Evolutionary conservation across 2,329 filamentous ascomycete species (phyloP).

Genomic region (Pezicula rhizophila): DNA sequence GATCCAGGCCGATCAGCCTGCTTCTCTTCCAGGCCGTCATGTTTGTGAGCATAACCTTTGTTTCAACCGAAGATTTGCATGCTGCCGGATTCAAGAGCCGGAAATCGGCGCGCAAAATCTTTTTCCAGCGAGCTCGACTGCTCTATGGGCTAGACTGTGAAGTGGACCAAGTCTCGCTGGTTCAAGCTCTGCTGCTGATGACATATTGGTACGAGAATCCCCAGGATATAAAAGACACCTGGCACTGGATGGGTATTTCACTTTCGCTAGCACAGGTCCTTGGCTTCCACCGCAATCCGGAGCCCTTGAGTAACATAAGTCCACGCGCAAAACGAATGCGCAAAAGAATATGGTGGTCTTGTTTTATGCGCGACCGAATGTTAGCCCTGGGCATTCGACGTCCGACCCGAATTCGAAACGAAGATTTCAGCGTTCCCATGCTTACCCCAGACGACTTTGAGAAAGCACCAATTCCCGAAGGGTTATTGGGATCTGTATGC

Average conservation of each 20-base stretch:
- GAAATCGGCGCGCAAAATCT: constrained; percentile 74
- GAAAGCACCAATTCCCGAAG: constrained; percentile 25
- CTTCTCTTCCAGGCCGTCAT: constrained; percentile 87
- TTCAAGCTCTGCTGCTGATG: constrained; percentile 81
- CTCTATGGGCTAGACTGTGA: constrained; percentile 93
- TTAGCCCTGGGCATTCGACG: constrained; percentile 88
- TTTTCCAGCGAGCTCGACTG: constrained; percentile 76
- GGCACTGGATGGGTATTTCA: constrained; percentile 95
- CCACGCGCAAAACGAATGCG: constrained; percentile 59
- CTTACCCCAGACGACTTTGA: constrained; percentile 77
- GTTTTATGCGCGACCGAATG: constrained; percentile 84
- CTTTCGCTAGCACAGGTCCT: constrained; percentile 87
- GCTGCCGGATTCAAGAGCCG: constrained; percentile 70
- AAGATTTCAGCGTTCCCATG: constrained; percentile 89
- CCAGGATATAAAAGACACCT: constrained; percentile 91
- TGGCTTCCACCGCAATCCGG: constrained; percentile 79
- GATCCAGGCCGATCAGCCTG: constrained; percentile 69
- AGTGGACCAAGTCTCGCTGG: constrained; percentile 74
- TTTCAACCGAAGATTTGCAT: constrained; percentile 68
- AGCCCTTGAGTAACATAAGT: too few species aligned
- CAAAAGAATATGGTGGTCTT: constrained; percentile 95
- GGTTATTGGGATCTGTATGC: too few species aligned
- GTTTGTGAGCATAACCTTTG: constrained; percentile 81
- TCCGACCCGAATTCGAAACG: constrained; percentile 81
- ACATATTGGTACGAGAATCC: constrained; percentile 95